Evolutionary conservation across 2,329 filamentous ascomycete genomes (phyloP).

Genomic region (Talaromyces sp.): DNA sequence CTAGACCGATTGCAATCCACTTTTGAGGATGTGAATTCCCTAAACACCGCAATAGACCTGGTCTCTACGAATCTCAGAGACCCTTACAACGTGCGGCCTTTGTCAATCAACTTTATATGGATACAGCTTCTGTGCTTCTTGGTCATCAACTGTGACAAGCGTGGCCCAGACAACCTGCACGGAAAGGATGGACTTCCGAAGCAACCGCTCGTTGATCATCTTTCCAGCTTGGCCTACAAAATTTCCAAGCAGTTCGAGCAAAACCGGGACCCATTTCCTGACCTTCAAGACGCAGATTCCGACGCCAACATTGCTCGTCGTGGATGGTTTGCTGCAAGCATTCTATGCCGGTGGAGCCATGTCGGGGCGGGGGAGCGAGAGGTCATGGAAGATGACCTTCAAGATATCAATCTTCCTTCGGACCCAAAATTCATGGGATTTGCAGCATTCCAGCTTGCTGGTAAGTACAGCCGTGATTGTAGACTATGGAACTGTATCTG

Average conservation of each 20-base stretch:
- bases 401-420: conserved; percentile 34
- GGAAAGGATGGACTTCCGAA: conserved; percentile 37
- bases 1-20: conserved; percentile 25
- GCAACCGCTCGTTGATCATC: conserved; percentile 33
- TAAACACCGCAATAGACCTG: conserved; percentile 36
- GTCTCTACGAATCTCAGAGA: conserved; percentile 35
- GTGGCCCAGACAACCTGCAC: conserved; percentile 37
- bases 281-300: conserved; percentile 34
- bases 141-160: conserved; percentile 38
- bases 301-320: conserved; percentile 36
- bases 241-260: conserved; percentile 35
- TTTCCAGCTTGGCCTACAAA: conserved; percentile 33
- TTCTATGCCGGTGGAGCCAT: conserved; percentile 37
- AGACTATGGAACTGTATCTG: background rate
- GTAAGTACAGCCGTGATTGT: conserved; percentile 22
- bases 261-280: conserved; percentile 27
- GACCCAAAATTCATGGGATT: conserved; percentile 34
- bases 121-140: conserved; percentile 38
- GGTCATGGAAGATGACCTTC: conserved; percentile 24
- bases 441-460: conserved; percentile 30
- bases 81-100: conserved; percentile 27
- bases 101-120: conserved; percentile 34
- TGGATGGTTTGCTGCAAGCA: conserved; percentile 34
- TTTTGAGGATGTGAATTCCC: conserved; percentile 31
- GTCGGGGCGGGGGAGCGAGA: conserved; percentile 36